A percentile compares a stretch with the other conserved stretches of the same genome.
phyloP scores from a whole-genome alignment of 1,284 basidiomycete genomes.

The Paramarasmius palmivorus region DNA sequence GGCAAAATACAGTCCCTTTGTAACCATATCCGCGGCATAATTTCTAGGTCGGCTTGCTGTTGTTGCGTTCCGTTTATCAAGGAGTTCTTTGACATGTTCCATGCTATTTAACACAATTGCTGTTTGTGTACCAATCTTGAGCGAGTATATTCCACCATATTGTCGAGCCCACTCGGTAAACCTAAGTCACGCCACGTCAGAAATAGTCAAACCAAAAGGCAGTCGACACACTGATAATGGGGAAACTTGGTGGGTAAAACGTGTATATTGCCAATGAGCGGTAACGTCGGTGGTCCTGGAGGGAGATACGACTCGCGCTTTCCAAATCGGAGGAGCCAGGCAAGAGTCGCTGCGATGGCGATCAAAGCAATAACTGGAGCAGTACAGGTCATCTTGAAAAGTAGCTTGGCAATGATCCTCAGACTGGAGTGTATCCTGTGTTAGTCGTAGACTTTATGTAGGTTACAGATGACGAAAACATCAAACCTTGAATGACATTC shows the following conservation, averaged over 20 bases:
- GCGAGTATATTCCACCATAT: constrained; percentile 6
- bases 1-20: constrained; percentile 19
- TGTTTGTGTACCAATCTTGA: constrained; percentile 10
- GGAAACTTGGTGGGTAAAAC: constrained; percentile 23
- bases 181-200: background rate
- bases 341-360: too few species aligned
- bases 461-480: too few species aligned
- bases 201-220: background rate
- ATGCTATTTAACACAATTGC: constrained; percentile 23
- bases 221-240: constrained; percentile 14
- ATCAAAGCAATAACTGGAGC: too few species aligned
- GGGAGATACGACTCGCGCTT: constrained; percentile 18
- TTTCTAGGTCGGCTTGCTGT: constrained; percentile 24
- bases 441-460: too few species aligned
- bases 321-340: background rate
- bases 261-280: constrained; percentile 29
- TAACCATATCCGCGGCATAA: constrained; percentile 22
- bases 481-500: too few species aligned
- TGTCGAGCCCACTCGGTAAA: constrained; percentile 4
- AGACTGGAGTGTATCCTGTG: too few species aligned
- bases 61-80: constrained; percentile 25
- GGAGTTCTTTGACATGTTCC: constrained; percentile 22
- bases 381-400: too few species aligned
- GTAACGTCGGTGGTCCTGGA: constrained; percentile 31
- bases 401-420: too few species aligned